Evolutionary conservation across 176 grass and related monocot genomes (phyloP), one percentile per base, ranked within the genome.

Genomic region (Aegilops longissima): DNA sequence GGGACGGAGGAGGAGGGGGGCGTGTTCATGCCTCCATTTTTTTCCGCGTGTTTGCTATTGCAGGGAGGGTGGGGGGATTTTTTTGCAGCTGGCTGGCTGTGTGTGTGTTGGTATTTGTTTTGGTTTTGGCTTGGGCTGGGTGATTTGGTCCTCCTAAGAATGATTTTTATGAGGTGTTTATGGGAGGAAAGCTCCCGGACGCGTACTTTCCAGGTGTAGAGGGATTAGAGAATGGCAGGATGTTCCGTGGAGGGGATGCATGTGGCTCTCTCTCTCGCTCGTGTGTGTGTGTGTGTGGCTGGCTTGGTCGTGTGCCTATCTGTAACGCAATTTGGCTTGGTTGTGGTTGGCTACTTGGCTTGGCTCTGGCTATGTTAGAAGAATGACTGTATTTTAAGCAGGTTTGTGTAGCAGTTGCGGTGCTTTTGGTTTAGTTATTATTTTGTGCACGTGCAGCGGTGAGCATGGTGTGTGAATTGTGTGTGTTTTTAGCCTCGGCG

Each of bases 151-250:
- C 64, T 61, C 8, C 4, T 66, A 10, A 74, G 34, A 69, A 83
- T 91, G 56, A 52, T n/a, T 39, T 62, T 90, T 90, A 42, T 13
- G 80, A 13, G 34, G 59, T 80, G 80, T 91, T 87, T 62, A 68
- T 6, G 40, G 16, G 58, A 63, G 54, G 44, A 62, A 83, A 73
- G 74, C 29, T 36, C 8, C 7, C 17, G 14, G 29, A 21, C 44
- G 47, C 61, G 75, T 84, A 49, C 69, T 91, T 91, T 87, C 85
- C 84, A 87, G 89, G 85, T 90, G 84, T 82, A 12, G 69, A 11
- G 69, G 4, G 29, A 72, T 34, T 72, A 78, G 73, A 18, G 79
- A 78, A 82, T 39, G 29, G 33, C 23, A 77, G 63, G 84, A 83
- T 87, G 66, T 86, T 90, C 34, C 56, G 56, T 79, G 80, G 25